Percentiles rank a stretch among this genome's conserved stretches.
phyloP scores from a whole-genome alignment of 495 filamentous ascomycete genomes.

The Rusavskia elegans region DNA sequence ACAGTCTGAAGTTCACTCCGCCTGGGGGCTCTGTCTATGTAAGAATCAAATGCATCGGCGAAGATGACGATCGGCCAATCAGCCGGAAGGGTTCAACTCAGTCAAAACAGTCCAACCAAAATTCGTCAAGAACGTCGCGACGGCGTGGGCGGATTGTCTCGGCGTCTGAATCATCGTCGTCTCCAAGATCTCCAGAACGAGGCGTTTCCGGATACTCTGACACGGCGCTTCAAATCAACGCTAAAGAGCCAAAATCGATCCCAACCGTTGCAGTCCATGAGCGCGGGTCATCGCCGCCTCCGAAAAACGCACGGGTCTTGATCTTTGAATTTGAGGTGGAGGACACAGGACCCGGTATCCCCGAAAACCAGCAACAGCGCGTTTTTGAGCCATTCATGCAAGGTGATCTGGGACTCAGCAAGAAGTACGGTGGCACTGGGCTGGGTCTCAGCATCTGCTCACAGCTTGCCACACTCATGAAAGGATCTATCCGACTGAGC shows the following conservation, averaged over 20 bases:
- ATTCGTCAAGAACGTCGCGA: slow-evolving; percentile 12
- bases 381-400: slow-evolving; percentile 95
- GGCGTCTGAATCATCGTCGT: slow-evolving; percentile 15
- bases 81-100: slow-evolving; percentile 16
- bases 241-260: slow-evolving; percentile 35
- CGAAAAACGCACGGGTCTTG: slow-evolving; percentile 38
- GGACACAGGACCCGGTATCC: slow-evolving; percentile 86
- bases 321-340: slow-evolving; percentile 77
- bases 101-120: slow-evolving; percentile 8
- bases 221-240: slow-evolving; percentile 39
- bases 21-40: slow-evolving; percentile 56
- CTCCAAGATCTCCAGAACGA: slow-evolving; percentile 4
- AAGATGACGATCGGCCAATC: slow-evolving; percentile 18
- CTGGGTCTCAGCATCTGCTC: slow-evolving; percentile 78
- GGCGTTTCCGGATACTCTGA: slow-evolving; percentile 11
- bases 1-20: slow-evolving; percentile 86
- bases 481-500: slow-evolving; percentile 53
- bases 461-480: slow-evolving; percentile 72
- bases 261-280: slow-evolving; percentile 33
- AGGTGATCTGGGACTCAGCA: slow-evolving; percentile 73
- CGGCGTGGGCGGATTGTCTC: slow-evolving; percentile 4
- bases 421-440: slow-evolving; percentile 85
- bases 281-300: slow-evolving; percentile 43
- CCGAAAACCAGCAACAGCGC: slow-evolving; percentile 51
- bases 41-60: slow-evolving; percentile 54